Evolutionary conservation across 164 flowering plant species (phyloP).

Genomic region (Stephania japonica): DNA sequence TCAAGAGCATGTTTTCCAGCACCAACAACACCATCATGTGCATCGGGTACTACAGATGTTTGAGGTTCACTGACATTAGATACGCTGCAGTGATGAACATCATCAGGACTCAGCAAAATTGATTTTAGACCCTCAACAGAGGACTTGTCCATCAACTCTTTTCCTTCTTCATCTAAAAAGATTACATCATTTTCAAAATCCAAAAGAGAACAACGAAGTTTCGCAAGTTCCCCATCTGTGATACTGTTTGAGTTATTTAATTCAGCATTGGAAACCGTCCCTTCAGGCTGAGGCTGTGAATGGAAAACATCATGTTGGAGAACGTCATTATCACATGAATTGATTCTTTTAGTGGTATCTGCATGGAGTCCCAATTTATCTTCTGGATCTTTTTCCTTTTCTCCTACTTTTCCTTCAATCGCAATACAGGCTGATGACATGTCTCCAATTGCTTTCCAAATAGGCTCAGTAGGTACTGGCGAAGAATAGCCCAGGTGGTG

Average conservation of each 20-base stretch:
- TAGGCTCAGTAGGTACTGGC: conserved; percentile 39
- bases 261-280: conserved; percentile 22
- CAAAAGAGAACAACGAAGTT: conserved; percentile 42
- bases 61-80: conserved; percentile 20
- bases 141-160: conserved; percentile 42
- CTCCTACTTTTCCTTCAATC: conserved; percentile 22
- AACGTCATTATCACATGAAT: conserved; percentile 25
- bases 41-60: conserved; percentile 21
- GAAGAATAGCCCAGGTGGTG: conserved; percentile 41
- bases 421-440: conserved; percentile 35
- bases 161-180: conserved; percentile 43
- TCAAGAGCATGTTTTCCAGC: conserved; percentile 14
- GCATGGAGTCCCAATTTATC: conserved; percentile 15
- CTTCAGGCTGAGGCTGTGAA: conserved; percentile 25
- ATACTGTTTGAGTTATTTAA: conserved; percentile 19
- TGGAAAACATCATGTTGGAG: conserved; percentile 21
- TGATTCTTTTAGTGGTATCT: conserved; percentile 23
- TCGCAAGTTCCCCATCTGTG: conserved; percentile 38
- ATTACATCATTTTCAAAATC: conserved; percentile 41
- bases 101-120: conserved; percentile 41
- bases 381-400: neutral
- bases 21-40: conserved; percentile 17
- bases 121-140: conserved; percentile 48
- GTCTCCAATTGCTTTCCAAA: conserved; percentile 41
- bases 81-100: conserved; percentile 26